Conservation (phyloP, 2,329 filamentous ascomycete species). For the Aureobasidium mangrovei region DNA sequence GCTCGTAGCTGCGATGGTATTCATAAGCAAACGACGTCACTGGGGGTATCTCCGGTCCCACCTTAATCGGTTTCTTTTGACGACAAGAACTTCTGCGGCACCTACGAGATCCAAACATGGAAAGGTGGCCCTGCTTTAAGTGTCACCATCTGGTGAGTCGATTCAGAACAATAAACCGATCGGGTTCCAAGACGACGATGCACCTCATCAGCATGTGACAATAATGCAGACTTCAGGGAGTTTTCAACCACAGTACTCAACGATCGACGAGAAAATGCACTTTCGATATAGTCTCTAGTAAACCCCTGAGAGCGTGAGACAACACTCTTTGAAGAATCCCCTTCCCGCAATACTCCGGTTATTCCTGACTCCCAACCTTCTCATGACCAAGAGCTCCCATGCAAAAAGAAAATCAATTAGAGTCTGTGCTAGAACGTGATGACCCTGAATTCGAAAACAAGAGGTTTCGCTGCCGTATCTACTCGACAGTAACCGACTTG, state of each 20-base stretch:
- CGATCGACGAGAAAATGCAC: background rate
- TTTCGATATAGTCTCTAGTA: conserved; percentile 2
- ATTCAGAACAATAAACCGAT: no score
- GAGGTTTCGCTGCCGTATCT: conserved; percentile 27
- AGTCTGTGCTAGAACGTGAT: background rate
- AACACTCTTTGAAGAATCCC: background rate
- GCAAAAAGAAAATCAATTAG: conserved; percentile 3
- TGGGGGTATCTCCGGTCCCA: no score
- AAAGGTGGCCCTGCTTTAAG: no score
- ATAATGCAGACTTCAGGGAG: no score
- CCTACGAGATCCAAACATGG: no score
- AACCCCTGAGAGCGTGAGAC: background rate
- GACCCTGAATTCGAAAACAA: background rate
- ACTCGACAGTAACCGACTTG: conserved; percentile 98
- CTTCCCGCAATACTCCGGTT: background rate
- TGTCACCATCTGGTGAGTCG: no score
- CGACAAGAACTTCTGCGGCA: no score
- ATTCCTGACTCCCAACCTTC: conserved; percentile 3
- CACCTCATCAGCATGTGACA: no score
- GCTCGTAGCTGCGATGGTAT: background rate
- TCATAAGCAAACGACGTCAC: background rate
- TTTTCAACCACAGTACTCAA: no score
- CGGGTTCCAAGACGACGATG: no score
- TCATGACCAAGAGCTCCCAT: conserved; percentile 8
- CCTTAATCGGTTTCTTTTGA: no score